These are phyloP conservation scores for Ophiostoma sp. DNA, from an alignment of 2,329 filamentous ascomycete species.

Conservation along the genomic window DNA sequence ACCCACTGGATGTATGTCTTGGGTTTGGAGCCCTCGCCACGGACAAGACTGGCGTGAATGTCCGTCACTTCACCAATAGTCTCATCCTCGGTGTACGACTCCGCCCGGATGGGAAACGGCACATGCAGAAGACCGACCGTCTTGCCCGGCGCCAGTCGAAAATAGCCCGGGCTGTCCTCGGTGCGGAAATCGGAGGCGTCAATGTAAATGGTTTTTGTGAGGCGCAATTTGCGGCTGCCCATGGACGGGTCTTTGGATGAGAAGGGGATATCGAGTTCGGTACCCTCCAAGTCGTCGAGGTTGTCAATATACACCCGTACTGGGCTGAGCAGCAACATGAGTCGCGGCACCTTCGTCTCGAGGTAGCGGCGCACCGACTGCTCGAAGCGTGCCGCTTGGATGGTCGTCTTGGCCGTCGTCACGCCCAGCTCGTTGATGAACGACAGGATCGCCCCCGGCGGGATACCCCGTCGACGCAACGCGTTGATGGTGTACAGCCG, in stretches of 20 bases:
- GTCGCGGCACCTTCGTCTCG: slow-evolving; percentile 80
- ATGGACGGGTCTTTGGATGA: slow-evolving; percentile 72
- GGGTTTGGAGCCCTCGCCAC: slow-evolving; percentile 68
- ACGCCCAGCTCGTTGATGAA: slow-evolving; percentile 93
- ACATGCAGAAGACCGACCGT: slow-evolving; percentile 69
- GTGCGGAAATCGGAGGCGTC: slow-evolving; percentile 78
- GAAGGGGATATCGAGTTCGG: slow-evolving; percentile 71
- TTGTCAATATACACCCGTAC: slow-evolving; percentile 81
- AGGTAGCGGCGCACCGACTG: slow-evolving; percentile 82
- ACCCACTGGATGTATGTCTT: slow-evolving; percentile 95
- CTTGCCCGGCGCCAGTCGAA: slow-evolving; percentile 74
- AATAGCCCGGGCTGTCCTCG: slow-evolving; percentile 70
- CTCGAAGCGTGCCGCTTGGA: slow-evolving; percentile 79
- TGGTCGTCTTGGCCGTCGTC: slow-evolving; percentile 76
- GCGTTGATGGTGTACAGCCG: slow-evolving; percentile 85
- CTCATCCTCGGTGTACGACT: slow-evolving; percentile 67
- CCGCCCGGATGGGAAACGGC: slow-evolving; percentile 68
- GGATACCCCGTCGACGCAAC: slow-evolving; percentile 79
- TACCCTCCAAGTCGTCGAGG: slow-evolving; percentile 49
- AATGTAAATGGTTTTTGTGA: slow-evolving; percentile 69
- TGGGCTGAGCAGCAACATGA: slow-evolving; percentile 88
- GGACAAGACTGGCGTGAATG: slow-evolving; percentile 67
- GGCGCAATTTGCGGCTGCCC: slow-evolving; percentile 66
- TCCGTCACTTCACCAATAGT: slow-evolving; percentile 56
- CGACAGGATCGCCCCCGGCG: slow-evolving; percentile 81